phyloP scores from a whole-genome alignment of 73 alveolate genomes.

The Paramecium biaurelia region DNA sequence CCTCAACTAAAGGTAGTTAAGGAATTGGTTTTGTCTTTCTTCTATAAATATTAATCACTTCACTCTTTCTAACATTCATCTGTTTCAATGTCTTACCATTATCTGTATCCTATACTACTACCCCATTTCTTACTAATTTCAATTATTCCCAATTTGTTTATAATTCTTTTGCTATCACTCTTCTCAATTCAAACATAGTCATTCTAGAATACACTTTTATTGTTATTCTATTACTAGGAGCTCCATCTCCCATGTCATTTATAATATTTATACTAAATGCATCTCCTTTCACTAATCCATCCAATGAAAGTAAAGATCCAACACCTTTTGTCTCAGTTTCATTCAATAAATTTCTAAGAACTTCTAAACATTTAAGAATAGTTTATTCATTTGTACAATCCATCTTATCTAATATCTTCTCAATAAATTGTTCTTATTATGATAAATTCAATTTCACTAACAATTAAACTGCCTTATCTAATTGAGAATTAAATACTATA shows the following conservation, averaged over 20 bases:
- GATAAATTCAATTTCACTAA: constrained; percentile 1
- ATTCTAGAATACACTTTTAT: constrained; percentile 70
- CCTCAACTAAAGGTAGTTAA: constrained; percentile 16
- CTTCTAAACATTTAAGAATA: background rate
- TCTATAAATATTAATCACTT: constrained; percentile 7
- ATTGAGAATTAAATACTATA: background rate
- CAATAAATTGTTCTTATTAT: background rate
- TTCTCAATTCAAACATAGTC: constrained; percentile 79
- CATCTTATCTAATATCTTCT: background rate
- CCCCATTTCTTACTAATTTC: constrained; percentile 60
- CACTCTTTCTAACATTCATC: constrained; percentile 60
- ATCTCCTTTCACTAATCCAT: constrained; percentile 66
- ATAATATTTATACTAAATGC: constrained; percentile 54
- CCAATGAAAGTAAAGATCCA: constrained; percentile 75
- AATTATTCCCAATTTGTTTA: constrained; percentile 66
- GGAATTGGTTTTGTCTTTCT: constrained; percentile 38
- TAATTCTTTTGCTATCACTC: constrained; percentile 30
- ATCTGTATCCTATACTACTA: constrained; percentile 73
- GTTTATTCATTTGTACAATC: constrained; percentile 46
- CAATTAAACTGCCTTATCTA: constrained; percentile 12
- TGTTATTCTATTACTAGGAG: constrained; percentile 62
- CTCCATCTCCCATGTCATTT: constrained; percentile 61
- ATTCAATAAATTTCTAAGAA: constrained; percentile 49
- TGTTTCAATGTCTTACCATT: constrained; percentile 86
- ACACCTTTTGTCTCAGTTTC: constrained; percentile 88